Conservation (phyloP, 495 filamentous ascomycete genomes). For the Aspergillus nidulans region DNA sequence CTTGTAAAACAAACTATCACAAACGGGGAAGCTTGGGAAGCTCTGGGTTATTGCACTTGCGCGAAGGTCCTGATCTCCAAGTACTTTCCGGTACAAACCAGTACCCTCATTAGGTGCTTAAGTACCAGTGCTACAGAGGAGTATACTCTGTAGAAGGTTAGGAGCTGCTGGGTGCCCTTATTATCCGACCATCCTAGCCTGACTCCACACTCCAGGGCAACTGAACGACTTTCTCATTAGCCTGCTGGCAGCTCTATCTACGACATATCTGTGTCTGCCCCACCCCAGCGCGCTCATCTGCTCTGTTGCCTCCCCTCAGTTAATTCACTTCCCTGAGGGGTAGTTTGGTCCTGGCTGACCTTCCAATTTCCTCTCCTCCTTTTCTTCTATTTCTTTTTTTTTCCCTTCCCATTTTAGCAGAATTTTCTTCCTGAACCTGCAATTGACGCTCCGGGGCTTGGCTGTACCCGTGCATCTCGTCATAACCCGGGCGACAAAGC, state of each 20-base stretch:
- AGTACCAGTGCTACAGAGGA: not conserved
- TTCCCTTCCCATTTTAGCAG: not conserved
- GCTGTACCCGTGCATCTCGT: not conserved
- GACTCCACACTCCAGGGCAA: conserved; percentile 1
- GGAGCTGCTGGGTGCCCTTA: not conserved
- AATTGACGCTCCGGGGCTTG: conserved; percentile 2
- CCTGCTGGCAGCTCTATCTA: conserved; percentile 6
- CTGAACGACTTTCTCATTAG: conserved; percentile 1
- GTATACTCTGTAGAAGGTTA: not conserved
- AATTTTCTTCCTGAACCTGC: conserved; percentile 6
- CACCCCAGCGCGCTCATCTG: conserved; percentile 10
- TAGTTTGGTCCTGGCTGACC: conserved; percentile 8
- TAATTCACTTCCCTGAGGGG: conserved; percentile 7
- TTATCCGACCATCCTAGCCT: not conserved
- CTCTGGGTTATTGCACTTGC: not conserved
- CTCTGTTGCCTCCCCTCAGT: conserved; percentile 6
- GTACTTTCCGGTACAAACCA: not conserved
- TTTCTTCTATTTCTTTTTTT: not conserved
- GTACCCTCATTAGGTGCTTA: not conserved
- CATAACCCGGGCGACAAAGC: not conserved
- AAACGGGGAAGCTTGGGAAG: not conserved
- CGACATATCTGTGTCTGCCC: conserved; percentile 8
- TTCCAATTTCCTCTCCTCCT: conserved; percentile 3
- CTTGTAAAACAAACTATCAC: conserved; percentile 2
- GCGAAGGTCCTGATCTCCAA: not conserved